A percentile compares a stretch with the other conserved stretches of the same genome.
phyloP scores from a whole-genome alignment of 257 asterid species.

The Parsonsia alboflavescens region DNA sequence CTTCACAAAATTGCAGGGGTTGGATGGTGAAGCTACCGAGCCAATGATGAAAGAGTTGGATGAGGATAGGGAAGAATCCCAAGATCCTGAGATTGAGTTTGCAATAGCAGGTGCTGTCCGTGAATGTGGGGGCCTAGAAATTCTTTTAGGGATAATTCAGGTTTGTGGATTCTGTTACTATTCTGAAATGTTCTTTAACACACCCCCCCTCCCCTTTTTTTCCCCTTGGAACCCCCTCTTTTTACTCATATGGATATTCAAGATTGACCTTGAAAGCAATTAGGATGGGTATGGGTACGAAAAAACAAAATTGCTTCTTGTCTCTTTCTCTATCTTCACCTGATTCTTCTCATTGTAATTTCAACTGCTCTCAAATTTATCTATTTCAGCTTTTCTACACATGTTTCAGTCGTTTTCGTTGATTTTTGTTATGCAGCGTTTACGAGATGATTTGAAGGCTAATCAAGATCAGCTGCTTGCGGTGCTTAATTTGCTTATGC shows the following conservation, averaged over 20 bases:
- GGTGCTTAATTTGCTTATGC: conserved; percentile 91
- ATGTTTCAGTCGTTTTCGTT: conserved; percentile 8
- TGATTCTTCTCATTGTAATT: neutral
- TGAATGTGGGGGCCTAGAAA: conserved; percentile 92
- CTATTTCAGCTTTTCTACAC: neutral
- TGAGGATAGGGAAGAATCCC: conserved; percentile 98
- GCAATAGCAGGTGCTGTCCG: conserved; percentile 94
- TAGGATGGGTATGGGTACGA: neutral
- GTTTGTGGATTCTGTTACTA: conserved; percentile 28
- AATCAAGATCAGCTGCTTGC: conserved; percentile 88
- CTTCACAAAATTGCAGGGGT: conserved; percentile 58
- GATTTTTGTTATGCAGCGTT: conserved; percentile 51
- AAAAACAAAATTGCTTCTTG: neutral
- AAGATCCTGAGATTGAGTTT: conserved; percentile 99
- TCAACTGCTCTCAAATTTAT: neutral
- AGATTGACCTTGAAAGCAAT: neutral
- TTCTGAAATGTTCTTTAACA: neutral
- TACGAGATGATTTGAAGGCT: conserved; percentile 85
- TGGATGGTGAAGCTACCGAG: conserved; percentile 99
- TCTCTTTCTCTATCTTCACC: neutral
- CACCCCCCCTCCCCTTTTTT: neutral
- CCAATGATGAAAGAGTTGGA: conserved; percentile 99
- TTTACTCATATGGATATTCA: neutral
- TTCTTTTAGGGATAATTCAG: conserved; percentile 91
- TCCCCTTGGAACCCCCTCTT: no score